Evolutionary conservation across 2,329 filamentous ascomycete species (phyloP), one percentile per base, ranked within the genome.

Genomic region (Blumeriella jaapii): DNA sequence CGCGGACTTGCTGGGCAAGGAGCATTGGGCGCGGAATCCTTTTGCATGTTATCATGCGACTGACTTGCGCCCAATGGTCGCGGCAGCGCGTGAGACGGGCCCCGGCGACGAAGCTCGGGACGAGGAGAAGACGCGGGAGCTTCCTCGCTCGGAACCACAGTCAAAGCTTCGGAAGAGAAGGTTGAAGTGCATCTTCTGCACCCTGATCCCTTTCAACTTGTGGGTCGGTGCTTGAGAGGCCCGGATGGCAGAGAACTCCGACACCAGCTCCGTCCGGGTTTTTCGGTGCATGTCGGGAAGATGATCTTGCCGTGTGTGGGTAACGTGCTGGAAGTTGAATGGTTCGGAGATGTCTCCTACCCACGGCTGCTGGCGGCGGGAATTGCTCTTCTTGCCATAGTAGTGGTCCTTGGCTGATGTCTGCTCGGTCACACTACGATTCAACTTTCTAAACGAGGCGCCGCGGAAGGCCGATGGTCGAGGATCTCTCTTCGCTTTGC

Each of bases 281-380:
- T 56, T 47, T 17, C 58, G 55, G 26, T 61, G 57, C 5, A 64
- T 41, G 36, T 58, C 59, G 3, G 63, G 55, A 3, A 67, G 39
- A 31, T 66, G 59, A 18, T 74, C 65, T 29, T 65, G 66, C 9
- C 64, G 59, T 9, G 68, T 72, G 51, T 78, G 73, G 3, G 69
- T 66, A 20, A 79, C 62, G 54, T 79, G 74, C 50, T 78, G 73
- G 41, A 79, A 79, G 59, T 78, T 77, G 56, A 74, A 78, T 2
- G 74, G 74, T 1, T 62, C 67, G 1, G 74, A 79, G 35, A 79
- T 79, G 13, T 38, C n/a, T n/a, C n/a, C n/a, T n/a, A n/a, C n/a
- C n/a, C n/a, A n/a, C n/a, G n/a, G 26, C 8, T 47, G 44, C 30
- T 44, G 35, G 25, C 34, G 44, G 31, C 38, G 36, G 20, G 42